Base-by-base conservation (phyloP, 768 basidiomycete species). In the Phallus indusiatus region DNA sequence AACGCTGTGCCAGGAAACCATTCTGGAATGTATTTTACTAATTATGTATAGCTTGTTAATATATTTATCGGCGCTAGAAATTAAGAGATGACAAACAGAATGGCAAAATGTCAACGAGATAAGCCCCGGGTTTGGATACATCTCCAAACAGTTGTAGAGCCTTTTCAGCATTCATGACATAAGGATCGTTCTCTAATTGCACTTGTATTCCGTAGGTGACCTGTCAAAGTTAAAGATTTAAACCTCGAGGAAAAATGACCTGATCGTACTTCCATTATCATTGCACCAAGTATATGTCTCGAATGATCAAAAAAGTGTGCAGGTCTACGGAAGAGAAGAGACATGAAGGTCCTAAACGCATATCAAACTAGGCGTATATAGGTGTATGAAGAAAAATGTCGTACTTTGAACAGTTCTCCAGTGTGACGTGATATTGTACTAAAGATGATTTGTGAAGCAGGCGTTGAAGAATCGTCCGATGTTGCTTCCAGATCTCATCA, bases 1-100 rank as follows among this genome's bases (percentile, higher is more conserved):
- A 89, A 91, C 1, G 77, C 78, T 6, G 81, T 77, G 12, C 86
- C 85, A 21, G 88, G 88, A 51, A 81, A 71, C 83, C 84, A 88
- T 42, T 67, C 65, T 0, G 88, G 88, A 33, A 88, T 65, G 63
- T 80, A 67, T 65, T 76, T 77, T 64, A 62, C 62, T 63, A 20
- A 3, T 14, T 12, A 42, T 12, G 4, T 2, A 42, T 11, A 42
- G 2, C 12, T 42, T 5, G 7, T 28, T 42, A 42, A 5, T 11
- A 12, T 12, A 2, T 14, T 14, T 42, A 42, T 14, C n/a, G 12
- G 12, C n/a, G 42, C 12, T 10, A 42, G 9, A 14, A 42, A 14
- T 42, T 10, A 12, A 10, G 12, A 42, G n/a, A 10, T 2, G 4
- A 35, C 17, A 35, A 12, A 42, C 42, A 10, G 42, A 42, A 42